A percentile compares a stretch with the other conserved stretches of the same genome.
phyloP scores from a whole-genome alignment of 495 filamentous ascomycete species.

The Hypoxylon fuscum region DNA sequence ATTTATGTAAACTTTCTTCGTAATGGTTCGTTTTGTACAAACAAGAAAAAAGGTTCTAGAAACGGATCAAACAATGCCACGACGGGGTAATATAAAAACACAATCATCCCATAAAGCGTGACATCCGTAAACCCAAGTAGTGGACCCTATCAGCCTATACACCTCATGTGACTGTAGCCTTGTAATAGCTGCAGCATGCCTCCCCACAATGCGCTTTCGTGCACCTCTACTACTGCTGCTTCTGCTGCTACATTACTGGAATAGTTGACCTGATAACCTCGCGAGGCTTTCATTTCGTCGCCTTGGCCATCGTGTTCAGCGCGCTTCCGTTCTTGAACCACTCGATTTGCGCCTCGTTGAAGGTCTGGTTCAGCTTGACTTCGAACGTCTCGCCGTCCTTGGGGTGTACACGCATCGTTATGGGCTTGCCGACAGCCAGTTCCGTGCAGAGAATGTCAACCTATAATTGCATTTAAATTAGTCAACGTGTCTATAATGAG shows the following conservation, averaged over 20 bases:
- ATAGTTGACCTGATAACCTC: conserved; percentile 4
- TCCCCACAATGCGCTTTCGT: conserved; percentile 45
- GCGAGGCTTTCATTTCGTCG: conserved; percentile 29
- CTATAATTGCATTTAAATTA: conserved; percentile 28
- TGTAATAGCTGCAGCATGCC: conserved; percentile 41
- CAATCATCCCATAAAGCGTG: conserved; percentile 40
- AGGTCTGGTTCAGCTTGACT: conserved; percentile 87
- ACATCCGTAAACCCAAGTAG: conserved; percentile 43
- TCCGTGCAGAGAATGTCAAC: conserved; percentile 91
- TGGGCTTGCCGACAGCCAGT: conserved; percentile 90
- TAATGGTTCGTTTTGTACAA: conserved; percentile 45
- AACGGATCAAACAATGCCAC: conserved; percentile 34
- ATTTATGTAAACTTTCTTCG: conserved; percentile 21
- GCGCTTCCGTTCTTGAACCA: conserved; percentile 99
- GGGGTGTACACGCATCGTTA: conserved; percentile 91
- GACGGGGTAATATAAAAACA: conserved; percentile 34
- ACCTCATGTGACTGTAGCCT: conserved; percentile 28
- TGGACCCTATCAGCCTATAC: too few species aligned
- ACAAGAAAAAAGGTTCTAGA: conserved; percentile 38
- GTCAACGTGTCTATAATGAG: neutral
- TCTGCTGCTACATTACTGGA: conserved; percentile 29
- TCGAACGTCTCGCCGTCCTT: conserved; percentile 83
- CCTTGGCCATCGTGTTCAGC: conserved; percentile 97
- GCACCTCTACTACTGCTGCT: conserved; percentile 31
- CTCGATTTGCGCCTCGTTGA: conserved; percentile 95